Evolutionary conservation across 169 alveolate genomes (phyloP), one percentile per base, ranked within the genome.

Genomic region (Eimeria mitis): DNA sequence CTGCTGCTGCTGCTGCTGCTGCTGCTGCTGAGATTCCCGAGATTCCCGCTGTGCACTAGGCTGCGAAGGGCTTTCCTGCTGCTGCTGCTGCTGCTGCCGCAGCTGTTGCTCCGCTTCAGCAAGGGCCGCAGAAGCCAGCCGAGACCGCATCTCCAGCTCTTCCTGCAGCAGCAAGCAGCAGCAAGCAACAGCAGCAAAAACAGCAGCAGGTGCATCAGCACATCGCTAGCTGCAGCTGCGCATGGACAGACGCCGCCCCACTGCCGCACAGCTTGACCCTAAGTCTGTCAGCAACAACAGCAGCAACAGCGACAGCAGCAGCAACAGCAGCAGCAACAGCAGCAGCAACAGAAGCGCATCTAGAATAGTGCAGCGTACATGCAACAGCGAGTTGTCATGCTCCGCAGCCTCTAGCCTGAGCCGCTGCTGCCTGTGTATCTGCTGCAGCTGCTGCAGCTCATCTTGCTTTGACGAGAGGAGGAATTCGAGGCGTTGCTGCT

Each of bases 381-480:
- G 90, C 71, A 83, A 23, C 54, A 83, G 52, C 34, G 90, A 49
- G 90, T 83, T 83, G 90, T 83, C 90, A 28, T 83, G 90, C 76
- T 83, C 90, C 25, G 90, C 75, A 31, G 90, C 75, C 61, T 83
- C 90, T 54, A 83, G 75, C 71, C 52, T 16, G 40, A 83, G 90
- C 90, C 90, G 90, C 90, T 83, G 90, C 76, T 83, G 90, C 59
- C 90, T 42, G 76, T 54, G 75, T 40, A 83, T 83, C 54, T 83
- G 90, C 59, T 83, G 90, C 90, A 83, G 90, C 90, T 54, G 90
- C 90, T 83, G 90, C 76, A 83, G 75, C 75, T 83, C 90, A 31
- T 83, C 90, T 76, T 83, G 90, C 75, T 83, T 83, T 37, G 90
- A 83, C 0, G 90, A 28, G 52, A 83, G 90, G 75, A 83, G 90